A percentile compares a stretch with the other conserved stretches of the same genome.
Evolutionary conservation across 2,329 filamentous ascomycete genomes (phyloP).

Genomic region (Cercospora sp.): DNA sequence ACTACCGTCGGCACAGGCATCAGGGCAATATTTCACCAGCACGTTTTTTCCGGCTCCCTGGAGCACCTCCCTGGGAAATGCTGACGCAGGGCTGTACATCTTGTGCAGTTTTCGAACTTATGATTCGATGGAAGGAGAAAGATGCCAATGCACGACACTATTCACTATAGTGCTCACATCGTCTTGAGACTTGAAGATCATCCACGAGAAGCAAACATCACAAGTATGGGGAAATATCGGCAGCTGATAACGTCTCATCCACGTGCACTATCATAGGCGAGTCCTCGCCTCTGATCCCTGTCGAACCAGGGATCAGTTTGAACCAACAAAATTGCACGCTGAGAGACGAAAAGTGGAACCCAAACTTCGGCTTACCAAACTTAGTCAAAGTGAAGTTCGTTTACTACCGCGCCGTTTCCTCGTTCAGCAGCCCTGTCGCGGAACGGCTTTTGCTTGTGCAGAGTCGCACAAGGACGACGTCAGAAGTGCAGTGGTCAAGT

Average conservation of each 20-base stretch:
- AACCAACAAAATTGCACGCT: not conserved
- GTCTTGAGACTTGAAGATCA: not conserved
- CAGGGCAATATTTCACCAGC: not conserved
- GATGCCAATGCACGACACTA: not conserved
- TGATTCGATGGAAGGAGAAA: not conserved
- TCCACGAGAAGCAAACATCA: no score
- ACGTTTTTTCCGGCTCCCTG: not conserved
- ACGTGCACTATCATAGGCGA: not conserved
- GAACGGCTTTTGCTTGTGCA: not conserved
- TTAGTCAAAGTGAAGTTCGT: constrained; percentile 12
- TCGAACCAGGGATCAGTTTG: no score
- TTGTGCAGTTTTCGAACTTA: not conserved
- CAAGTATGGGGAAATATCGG: not conserved
- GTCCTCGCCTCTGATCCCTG: not conserved
- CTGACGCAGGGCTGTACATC: not conserved
- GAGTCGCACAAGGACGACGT: not conserved
- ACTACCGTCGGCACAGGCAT: not conserved
- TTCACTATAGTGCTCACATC: not conserved
- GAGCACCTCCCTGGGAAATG: not conserved
- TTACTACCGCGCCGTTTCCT: not conserved
- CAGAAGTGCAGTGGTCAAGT: constrained; percentile 2
- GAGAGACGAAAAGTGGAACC: constrained; percentile 5
- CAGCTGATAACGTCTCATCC: not conserved
- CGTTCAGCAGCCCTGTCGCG: not conserved
- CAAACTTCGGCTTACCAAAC: constrained; percentile 5